These are phyloP conservation scores for Podospora pseudocomata DNA, from an alignment of 495 filamentous ascomycete genomes.

Conservation along the genomic window DNA sequence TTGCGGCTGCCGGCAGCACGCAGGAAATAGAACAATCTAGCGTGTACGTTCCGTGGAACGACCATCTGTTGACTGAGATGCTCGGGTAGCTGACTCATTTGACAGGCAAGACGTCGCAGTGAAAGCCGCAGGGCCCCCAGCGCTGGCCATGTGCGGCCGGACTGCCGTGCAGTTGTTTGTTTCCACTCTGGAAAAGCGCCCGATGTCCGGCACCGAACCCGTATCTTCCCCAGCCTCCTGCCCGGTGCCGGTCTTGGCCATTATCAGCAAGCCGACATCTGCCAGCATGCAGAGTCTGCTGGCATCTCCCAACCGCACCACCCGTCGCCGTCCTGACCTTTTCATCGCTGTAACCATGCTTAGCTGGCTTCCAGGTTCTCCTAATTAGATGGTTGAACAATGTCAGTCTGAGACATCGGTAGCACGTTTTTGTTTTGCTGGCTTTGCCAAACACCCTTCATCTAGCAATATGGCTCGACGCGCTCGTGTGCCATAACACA, in stretches of 20 bases:
- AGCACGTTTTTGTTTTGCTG: background rate
- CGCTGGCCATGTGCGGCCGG: background rate
- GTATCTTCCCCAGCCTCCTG: background rate
- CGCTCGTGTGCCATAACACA: background rate
- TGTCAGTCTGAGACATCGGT: background rate
- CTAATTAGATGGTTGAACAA: background rate
- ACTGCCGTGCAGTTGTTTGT: background rate
- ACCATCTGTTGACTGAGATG: background rate
- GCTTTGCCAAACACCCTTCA: background rate
- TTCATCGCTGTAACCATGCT: background rate
- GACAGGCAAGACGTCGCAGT: background rate
- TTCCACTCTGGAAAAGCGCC: background rate
- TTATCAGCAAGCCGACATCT: background rate
- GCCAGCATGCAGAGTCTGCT: background rate
- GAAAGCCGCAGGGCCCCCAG: background rate
- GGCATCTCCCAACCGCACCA: background rate
- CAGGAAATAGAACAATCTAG: slow-evolving; percentile 3
- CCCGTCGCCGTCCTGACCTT: background rate
- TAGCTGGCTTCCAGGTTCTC: background rate
- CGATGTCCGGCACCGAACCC: background rate
- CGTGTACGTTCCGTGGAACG: background rate
- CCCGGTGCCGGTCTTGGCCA: background rate
- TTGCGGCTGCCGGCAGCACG: background rate
- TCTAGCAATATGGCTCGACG: background rate
- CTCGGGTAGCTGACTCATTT: background rate